Percentiles rank a stretch among this genome's conserved stretches.
Evolutionary conservation across 768 basidiomycete genomes (phyloP).

Genomic region (Lactarius psammicola): DNA sequence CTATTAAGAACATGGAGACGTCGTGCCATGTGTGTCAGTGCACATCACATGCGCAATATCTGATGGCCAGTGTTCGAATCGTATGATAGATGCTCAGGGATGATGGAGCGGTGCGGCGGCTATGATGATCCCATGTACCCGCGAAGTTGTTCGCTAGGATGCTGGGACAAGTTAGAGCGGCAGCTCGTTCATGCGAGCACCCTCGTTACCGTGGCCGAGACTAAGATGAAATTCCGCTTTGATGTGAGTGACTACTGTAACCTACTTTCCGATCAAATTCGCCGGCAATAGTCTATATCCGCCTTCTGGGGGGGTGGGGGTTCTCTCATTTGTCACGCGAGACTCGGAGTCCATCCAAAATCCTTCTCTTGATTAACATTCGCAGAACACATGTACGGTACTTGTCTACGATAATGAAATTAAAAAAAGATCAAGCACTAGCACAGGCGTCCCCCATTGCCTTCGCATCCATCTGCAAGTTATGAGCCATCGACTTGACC

Average conservation of each 20-base stretch:
- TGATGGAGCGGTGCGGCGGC: no score
- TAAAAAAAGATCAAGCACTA: slow-evolving; percentile 8
- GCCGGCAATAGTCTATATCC: no score
- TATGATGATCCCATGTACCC: not conserved
- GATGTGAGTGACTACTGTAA: no score
- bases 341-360: not conserved
- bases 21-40: no score
- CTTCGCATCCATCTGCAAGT: not conserved
- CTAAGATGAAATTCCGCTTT: not conserved
- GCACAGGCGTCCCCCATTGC: not conserved
- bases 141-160: not conserved
- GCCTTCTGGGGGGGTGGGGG: no score
- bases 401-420: not conserved
- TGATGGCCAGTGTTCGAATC: not conserved
- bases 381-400: slow-evolving; percentile 1
- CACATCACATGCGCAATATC: not conserved
- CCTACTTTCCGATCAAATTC: no score
- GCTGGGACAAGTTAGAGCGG: no score
- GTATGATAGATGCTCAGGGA: not conserved
- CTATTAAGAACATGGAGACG: not conserved
- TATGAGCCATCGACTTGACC: not conserved
- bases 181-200: not conserved
- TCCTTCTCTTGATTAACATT: slow-evolving; percentile 12
- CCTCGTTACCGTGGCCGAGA: not conserved
- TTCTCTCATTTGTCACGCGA: no score